Evolutionary conservation across 352 stramenopile species (phyloP).

Genomic region (Phytophthora palmivora): DNA sequence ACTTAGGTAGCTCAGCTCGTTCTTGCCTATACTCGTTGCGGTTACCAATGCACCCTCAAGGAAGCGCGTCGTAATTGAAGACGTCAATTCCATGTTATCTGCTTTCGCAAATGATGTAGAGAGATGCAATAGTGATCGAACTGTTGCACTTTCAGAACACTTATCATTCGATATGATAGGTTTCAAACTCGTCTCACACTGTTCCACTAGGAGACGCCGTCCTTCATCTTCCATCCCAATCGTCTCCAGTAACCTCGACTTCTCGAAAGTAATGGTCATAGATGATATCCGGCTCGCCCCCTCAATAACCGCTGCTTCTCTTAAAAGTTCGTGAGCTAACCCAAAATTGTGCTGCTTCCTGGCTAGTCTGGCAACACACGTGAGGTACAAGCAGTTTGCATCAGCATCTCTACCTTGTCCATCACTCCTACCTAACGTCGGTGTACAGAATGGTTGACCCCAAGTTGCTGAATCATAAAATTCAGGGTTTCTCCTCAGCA

Average conservation of each 20-base stretch:
- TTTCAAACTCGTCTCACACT: conserved; percentile 33
- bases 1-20: neutral
- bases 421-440: neutral
- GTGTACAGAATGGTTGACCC: conserved; percentile 36
- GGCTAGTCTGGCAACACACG: conserved; percentile 50
- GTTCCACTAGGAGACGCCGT: conserved; percentile 30
- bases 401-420: conserved; percentile 4
- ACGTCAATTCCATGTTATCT: conserved; percentile 25
- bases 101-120: conserved; percentile 23
- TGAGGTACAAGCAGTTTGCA: conserved; percentile 30
- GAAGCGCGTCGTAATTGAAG: conserved; percentile 18
- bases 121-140: conserved; percentile 44
- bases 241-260: conserved; percentile 44
- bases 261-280: conserved; percentile 44
- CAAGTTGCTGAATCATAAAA: conserved; percentile 48
- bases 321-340: conserved; percentile 44
- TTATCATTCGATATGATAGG: conserved; percentile 9
- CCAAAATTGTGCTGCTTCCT: conserved; percentile 64
- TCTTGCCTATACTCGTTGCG: neutral
- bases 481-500: conserved; percentile 33
- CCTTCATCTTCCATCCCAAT: conserved; percentile 43
- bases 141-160: conserved; percentile 3
- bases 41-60: neutral
- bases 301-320: conserved; percentile 26
- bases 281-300: neutral